Evolutionary conservation across 495 filamentous ascomycete species (phyloP).

Genomic region (Trypethelium eluteriae): DNA sequence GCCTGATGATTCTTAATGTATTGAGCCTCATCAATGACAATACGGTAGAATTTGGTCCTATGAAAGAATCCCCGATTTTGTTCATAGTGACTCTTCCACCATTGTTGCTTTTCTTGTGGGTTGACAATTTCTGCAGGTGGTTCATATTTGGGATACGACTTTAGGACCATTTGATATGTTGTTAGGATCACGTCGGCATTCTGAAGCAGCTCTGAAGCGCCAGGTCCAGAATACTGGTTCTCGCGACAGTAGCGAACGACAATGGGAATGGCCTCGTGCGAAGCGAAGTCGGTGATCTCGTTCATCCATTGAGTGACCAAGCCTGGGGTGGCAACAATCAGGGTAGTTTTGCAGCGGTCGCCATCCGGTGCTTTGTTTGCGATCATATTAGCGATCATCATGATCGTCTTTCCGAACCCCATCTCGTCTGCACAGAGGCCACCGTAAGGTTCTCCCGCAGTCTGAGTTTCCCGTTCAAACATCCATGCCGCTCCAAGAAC

Average conservation of each 20-base stretch:
- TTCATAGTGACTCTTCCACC: constrained; percentile 35
- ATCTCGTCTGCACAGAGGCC: constrained; percentile 55
- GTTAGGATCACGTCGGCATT: constrained; percentile 36
- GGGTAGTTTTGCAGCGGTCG: constrained; percentile 34
- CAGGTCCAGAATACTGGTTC: background rate
- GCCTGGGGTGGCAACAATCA: constrained; percentile 44
- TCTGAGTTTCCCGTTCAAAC: constrained; percentile 45
- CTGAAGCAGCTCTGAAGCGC: constrained; percentile 22
- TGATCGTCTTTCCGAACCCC: constrained; percentile 56
- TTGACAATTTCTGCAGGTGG: constrained; percentile 28
- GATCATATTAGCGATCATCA: constrained; percentile 39
- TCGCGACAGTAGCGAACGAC: background rate
- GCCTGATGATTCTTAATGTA: constrained; percentile 52
- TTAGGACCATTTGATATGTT: constrained; percentile 48
- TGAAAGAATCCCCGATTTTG: constrained; percentile 42
- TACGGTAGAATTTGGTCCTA: constrained; percentile 43
- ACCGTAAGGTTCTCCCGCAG: constrained; percentile 36
- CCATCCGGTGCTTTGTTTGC: constrained; percentile 25
- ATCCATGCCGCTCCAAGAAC: constrained; percentile 51
- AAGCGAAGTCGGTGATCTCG: constrained; percentile 31
- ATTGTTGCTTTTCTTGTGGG: constrained; percentile 29
- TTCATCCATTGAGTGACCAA: constrained; percentile 42
- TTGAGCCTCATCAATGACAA: constrained; percentile 58
- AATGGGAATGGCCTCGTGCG: background rate
- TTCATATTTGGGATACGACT: constrained; percentile 41